These are phyloP conservation scores for Cladophialophora chaetospira DNA, from an alignment of 2,329 filamentous ascomycete species.

Conservation along the genomic window DNA sequence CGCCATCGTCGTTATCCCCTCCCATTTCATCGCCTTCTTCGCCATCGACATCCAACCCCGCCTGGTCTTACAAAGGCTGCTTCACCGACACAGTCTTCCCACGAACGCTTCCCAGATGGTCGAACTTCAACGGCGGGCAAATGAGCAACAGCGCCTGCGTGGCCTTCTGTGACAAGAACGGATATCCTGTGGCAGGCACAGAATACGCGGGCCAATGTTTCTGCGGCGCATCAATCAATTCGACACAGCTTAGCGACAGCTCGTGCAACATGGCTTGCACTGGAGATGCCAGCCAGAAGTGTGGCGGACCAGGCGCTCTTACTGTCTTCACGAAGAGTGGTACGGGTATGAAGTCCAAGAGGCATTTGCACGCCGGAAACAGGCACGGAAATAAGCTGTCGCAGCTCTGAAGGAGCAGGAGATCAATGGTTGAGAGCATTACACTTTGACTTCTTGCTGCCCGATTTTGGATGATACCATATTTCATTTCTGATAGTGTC, in stretches of 20 bases:
- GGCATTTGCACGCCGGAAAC: slow-evolving; percentile 10
- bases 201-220: slow-evolving; percentile 54
- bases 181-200: slow-evolving; percentile 53
- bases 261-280: slow-evolving; percentile 35
- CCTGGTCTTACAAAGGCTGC: slow-evolving; percentile 42
- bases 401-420: background rate
- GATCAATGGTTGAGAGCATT: no score
- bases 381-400: background rate
- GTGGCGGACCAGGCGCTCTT: slow-evolving; percentile 48
- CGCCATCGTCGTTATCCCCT: background rate
- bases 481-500: slow-evolving; percentile 2
- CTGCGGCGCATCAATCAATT: slow-evolving; percentile 44
- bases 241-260: slow-evolving; percentile 14
- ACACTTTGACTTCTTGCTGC: no score
- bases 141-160: slow-evolving; percentile 53
- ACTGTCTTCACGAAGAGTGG: slow-evolving; percentile 24
- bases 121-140: slow-evolving; percentile 43
- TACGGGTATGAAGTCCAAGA: slow-evolving; percentile 15
- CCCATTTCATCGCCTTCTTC: background rate
- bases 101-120: slow-evolving; percentile 47
- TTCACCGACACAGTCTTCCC: slow-evolving; percentile 42
- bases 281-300: slow-evolving; percentile 52
- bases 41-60: slow-evolving; percentile 9
- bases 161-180: slow-evolving; percentile 49
- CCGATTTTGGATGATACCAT: no score